Base-by-base conservation (phyloP, 176 grass and related monocot genomes). In the Aechmea fasciata region DNA sequence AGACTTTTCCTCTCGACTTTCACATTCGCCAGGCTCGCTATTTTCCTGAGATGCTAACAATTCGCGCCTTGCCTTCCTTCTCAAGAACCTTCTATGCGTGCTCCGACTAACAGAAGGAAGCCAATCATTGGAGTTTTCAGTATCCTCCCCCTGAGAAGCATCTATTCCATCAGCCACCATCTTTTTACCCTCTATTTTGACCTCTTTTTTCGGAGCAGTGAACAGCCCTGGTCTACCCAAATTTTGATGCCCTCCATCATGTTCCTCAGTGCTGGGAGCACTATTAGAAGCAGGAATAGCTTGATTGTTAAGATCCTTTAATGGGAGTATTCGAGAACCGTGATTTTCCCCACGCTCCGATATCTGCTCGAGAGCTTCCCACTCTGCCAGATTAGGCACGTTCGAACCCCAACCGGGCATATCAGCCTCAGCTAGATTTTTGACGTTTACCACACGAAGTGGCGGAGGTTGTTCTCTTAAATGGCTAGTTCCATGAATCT, bases 321-420 rank as follows among this genome's bases (percentile, higher is more conserved):
- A 68, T 25, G 87, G 82, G 82, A 99, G 90, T 26, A 99, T 93
- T 49, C 73, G 87, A 69, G 94, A 93, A 26, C 70, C 77, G 57
- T 63, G 23, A 55, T 82, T 8, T 12, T 20, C 48, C 20, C 55
- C 80, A 29, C 57, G 69, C 69, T 88, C 87, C 10, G 89, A 49
- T 71, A 78, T 81, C 54, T 93, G 49, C 69, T 99, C 90, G 64
- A 99, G 61, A n/a, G 83, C 87, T 48, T 99, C 94, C 94, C 94
- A 99, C 57, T 99, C 90, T 47, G 79, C 76, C 26, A 90, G 66
- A 70, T 93, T 99, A 61, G 55, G 55, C 13, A 61, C 55, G 2
- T 61, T 61, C 17, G 55, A 61, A 10, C 55, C 55, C 55, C 55
- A 61, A 15, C 55, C 55, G 20, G 55, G 55, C 55, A 61, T 22